Evolutionary conservation across 768 basidiomycete species (phyloP).

Genomic region (Russula sp.): DNA sequence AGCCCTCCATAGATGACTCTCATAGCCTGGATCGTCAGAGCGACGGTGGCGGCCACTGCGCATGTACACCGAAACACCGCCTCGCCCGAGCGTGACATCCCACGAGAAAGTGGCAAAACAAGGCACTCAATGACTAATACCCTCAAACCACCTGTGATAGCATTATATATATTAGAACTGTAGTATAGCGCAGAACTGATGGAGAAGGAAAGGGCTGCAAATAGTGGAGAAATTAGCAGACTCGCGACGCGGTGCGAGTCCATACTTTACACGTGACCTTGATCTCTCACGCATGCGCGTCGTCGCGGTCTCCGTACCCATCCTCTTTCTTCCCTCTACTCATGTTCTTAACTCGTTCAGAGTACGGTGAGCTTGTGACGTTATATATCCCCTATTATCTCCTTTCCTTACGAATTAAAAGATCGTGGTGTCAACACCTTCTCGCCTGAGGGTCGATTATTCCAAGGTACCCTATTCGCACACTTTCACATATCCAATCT

Average conservation of each 20-base stretch:
- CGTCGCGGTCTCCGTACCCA: slow-evolving; percentile 1
- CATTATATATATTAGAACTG: too few relatives aligned
- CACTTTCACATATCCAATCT: slow-evolving; percentile 20
- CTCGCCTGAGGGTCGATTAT: slow-evolving; percentile 96
- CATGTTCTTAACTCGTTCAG: slow-evolving; percentile 95
- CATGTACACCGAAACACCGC: too few relatives aligned
- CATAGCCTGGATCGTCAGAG: too few relatives aligned
- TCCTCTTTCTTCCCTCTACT: slow-evolving; percentile 2
- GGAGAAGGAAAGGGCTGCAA: too few relatives aligned
- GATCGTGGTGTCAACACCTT: slow-evolving; percentile 99
- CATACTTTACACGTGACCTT: slow-evolving; percentile 7
- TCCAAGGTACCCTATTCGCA: slow-evolving; percentile 67
- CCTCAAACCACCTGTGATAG: too few relatives aligned
- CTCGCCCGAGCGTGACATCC: too few relatives aligned
- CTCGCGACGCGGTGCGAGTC: not conserved
- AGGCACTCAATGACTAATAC: too few relatives aligned
- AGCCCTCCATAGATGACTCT: too few relatives aligned
- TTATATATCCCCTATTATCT: not conserved
- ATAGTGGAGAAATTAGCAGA: too few relatives aligned
- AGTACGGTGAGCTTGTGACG: slow-evolving; percentile 58
- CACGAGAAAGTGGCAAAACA: too few relatives aligned
- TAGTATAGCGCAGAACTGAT: too few relatives aligned
- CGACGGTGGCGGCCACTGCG: too few relatives aligned
- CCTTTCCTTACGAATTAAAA: slow-evolving; percentile 28
- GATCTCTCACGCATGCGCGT: slow-evolving; percentile 17